phyloP scores from a whole-genome alignment of 495 filamentous ascomycete species.

The Penicillium longicatenatum region DNA sequence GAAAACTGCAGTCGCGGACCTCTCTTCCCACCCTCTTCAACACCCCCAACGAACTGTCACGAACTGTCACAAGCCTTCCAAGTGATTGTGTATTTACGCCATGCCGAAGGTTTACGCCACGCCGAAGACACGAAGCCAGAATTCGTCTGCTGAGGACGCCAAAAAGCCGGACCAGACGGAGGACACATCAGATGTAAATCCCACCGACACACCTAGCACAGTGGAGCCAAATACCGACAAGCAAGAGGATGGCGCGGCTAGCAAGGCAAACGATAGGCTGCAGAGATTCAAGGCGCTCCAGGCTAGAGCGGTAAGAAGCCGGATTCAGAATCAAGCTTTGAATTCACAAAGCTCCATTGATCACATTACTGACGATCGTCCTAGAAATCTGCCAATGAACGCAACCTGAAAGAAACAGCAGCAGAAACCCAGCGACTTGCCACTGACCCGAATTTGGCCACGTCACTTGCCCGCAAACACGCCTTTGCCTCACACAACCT shows the following conservation, averaged over 20 bases:
- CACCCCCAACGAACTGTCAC: neutral
- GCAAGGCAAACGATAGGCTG: conserved; percentile 37
- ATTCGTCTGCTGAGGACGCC: conserved; percentile 13
- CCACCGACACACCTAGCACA: conserved; percentile 8
- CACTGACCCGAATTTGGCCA: conserved; percentile 71
- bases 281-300: conserved; percentile 79
- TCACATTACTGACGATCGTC: conserved; percentile 18
- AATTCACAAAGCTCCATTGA: neutral
- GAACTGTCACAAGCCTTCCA: neutral
- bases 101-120: conserved; percentile 25
- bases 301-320: conserved; percentile 62
- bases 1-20: conserved; percentile 19
- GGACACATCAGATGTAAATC: conserved; percentile 8
- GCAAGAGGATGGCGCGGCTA: conserved; percentile 32
- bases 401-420: conserved; percentile 81
- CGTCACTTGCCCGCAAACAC: conserved; percentile 73
- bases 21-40: neutral
- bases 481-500: conserved; percentile 90
- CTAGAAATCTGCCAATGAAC: conserved; percentile 70
- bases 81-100: neutral
- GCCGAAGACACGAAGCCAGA: conserved; percentile 19
- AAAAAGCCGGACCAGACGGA: conserved; percentile 16
- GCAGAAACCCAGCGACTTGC: conserved; percentile 79
- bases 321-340: neutral
- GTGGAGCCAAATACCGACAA: conserved; percentile 17